Percentiles rank a stretch among this genome's conserved stretches.
Conservation (phyloP, 305 asterid species). For the Fraxinus albicans region DNA sequence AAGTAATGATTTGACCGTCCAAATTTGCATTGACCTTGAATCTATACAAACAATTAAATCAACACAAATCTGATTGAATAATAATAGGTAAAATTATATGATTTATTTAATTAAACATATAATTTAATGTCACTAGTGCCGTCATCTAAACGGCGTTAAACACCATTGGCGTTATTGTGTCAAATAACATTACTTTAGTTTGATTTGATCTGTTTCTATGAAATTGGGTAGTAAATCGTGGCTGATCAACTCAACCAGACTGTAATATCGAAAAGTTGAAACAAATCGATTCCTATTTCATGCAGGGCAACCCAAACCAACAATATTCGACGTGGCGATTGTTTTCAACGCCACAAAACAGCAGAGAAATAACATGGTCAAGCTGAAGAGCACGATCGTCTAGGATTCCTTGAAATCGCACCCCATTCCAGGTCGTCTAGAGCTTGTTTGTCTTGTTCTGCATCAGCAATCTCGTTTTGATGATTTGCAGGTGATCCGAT, state of each 20-base stretch:
- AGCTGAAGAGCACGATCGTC: background rate
- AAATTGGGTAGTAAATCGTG: background rate
- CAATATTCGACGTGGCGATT: background rate
- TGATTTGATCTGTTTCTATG: background rate
- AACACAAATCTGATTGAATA: background rate
- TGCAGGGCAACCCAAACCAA: background rate
- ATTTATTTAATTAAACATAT: too few relatives aligned
- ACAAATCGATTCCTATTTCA: background rate
- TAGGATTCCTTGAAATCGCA: constrained; percentile 35
- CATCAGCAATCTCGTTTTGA: constrained; percentile 23
- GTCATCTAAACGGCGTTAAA: too few relatives aligned
- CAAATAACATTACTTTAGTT: background rate
- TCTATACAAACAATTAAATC: background rate
- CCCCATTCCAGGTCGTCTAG: constrained; percentile 79
- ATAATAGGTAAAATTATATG: too few relatives aligned
- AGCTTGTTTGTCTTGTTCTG: constrained; percentile 57
- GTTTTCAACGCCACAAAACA: background rate
- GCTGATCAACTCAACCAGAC: background rate
- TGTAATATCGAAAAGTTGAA: background rate
- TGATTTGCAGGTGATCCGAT: background rate
- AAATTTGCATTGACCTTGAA: background rate
- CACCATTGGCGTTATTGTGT: background rate
- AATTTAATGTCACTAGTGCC: too few relatives aligned
- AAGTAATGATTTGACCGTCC: background rate
- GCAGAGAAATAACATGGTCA: background rate